Percentiles rank a stretch among this genome's conserved stretches.
These are phyloP conservation scores for Penicillium coffeae DNA, from an alignment of 495 filamentous ascomycete genomes.

Conservation along the genomic window DNA sequence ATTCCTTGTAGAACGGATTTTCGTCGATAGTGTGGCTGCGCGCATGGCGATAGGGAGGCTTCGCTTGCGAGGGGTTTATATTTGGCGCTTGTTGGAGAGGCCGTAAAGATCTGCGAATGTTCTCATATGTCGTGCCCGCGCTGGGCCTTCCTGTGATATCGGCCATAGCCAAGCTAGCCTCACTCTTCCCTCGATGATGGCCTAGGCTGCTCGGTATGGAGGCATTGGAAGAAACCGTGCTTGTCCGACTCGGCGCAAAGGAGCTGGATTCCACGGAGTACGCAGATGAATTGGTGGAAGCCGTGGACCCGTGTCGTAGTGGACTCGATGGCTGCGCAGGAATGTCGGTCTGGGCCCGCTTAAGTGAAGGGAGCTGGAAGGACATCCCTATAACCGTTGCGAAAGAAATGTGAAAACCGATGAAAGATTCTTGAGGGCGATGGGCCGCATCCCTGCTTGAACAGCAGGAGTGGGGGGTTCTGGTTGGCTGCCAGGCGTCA, in stretches of 20 bases:
- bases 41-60: conserved; percentile 34
- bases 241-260: conserved; percentile 66
- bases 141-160: conserved; percentile 33
- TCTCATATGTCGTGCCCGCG: conserved; percentile 60
- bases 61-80: conserved; percentile 33
- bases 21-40: conserved; percentile 45
- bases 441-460: conserved; percentile 45
- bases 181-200: conserved; percentile 76
- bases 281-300: conserved; percentile 73
- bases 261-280: conserved; percentile 67
- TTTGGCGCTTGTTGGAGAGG: conserved; percentile 70
- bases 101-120: conserved; percentile 70
- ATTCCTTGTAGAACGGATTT: conserved; percentile 31
- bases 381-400: conserved; percentile 36
- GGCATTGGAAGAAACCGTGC: conserved; percentile 70
- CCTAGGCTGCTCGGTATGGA: conserved; percentile 54
- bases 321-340: conserved; percentile 54
- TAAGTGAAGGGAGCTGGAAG: conserved; percentile 42
- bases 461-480: conserved; percentile 24
- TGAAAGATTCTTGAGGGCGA: conserved; percentile 24
- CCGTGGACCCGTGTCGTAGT: conserved; percentile 68
- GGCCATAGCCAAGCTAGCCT: conserved; percentile 48
- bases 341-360: conserved; percentile 65
- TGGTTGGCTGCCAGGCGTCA: conserved; percentile 10
- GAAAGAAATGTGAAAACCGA: conserved; percentile 30